These are phyloP conservation scores for Epicoccum sorghinum DNA, from an alignment of 2,329 filamentous ascomycete species.

Conservation along the genomic window DNA sequence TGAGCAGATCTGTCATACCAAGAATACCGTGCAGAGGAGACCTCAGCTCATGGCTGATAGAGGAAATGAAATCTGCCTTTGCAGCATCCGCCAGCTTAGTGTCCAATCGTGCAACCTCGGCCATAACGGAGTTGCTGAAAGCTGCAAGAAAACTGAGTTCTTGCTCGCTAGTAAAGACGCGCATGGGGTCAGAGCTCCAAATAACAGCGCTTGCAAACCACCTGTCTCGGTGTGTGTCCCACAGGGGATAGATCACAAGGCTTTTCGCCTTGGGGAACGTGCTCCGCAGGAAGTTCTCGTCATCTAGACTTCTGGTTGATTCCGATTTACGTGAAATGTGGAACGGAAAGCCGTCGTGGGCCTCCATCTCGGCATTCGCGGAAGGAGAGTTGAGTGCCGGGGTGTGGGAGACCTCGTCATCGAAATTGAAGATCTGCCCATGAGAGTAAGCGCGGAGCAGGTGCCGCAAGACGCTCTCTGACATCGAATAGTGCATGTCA, in stretches of 20 bases:
- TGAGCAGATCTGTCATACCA: slow-evolving; percentile 48
- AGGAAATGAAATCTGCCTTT: slow-evolving; percentile 65
- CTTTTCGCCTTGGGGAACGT: slow-evolving; percentile 46
- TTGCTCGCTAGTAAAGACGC: slow-evolving; percentile 46
- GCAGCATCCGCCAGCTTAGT: slow-evolving; percentile 51
- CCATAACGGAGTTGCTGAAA: slow-evolving; percentile 49
- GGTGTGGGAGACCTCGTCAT: slow-evolving; percentile 28
- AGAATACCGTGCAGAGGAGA: slow-evolving; percentile 67
- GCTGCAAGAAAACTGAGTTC: slow-evolving; percentile 48
- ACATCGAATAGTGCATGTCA: slow-evolving; percentile 31
- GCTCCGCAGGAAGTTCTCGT: slow-evolving; percentile 41
- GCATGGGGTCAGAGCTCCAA: slow-evolving; percentile 47
- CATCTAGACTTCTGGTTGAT: slow-evolving; percentile 39
- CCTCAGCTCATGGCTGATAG: slow-evolving; percentile 66
- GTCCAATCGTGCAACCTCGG: slow-evolving; percentile 47
- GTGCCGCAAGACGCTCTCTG: slow-evolving; percentile 41
- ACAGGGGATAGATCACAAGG: slow-evolving; percentile 48
- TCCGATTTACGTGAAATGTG: slow-evolving; percentile 35
- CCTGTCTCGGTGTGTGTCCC: slow-evolving; percentile 47
- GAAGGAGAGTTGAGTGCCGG: slow-evolving; percentile 27
- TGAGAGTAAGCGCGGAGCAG: slow-evolving; percentile 43
- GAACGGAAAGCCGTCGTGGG: slow-evolving; percentile 30
- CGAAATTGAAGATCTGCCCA: slow-evolving; percentile 49
- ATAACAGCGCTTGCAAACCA: slow-evolving; percentile 49
- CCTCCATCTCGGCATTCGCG: slow-evolving; percentile 23